phyloP scores from a whole-genome alignment of 2,329 filamentous ascomycete genomes.

The Tetracladium maxilliforme region DNA sequence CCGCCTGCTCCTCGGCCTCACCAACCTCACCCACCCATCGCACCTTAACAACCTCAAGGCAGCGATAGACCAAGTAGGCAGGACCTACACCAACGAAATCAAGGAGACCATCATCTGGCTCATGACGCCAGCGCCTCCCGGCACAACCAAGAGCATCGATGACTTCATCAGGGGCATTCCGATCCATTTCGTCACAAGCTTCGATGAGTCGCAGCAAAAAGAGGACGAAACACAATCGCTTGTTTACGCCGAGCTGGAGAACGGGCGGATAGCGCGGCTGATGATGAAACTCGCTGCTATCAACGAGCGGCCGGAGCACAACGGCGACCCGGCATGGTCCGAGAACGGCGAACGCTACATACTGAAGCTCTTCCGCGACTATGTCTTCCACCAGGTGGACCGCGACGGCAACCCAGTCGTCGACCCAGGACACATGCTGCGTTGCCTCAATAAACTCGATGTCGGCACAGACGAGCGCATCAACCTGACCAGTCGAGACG shows the following conservation, averaged over 20 bases:
- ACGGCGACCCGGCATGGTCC: conserved; percentile 66
- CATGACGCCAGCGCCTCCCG: conserved; percentile 45
- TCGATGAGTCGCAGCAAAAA: conserved; percentile 67
- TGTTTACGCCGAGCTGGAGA: conserved; percentile 73
- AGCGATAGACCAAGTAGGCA: conserved; percentile 61
- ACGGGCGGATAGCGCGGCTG: conserved; percentile 69
- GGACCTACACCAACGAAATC: conserved; percentile 64
- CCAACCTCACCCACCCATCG: conserved; percentile 42
- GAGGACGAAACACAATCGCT: conserved; percentile 62
- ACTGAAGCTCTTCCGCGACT: conserved; percentile 90
- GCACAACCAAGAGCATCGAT: conserved; percentile 57
- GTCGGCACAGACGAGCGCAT: conserved; percentile 79
- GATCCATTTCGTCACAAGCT: conserved; percentile 56
- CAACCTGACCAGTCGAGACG: conserved; percentile 74
- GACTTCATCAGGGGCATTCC: conserved; percentile 68
- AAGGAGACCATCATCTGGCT: conserved; percentile 74
- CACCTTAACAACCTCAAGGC: conserved; percentile 48
- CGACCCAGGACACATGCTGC: conserved; percentile 76
- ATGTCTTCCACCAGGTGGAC: conserved; percentile 93
- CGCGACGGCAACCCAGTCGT: conserved; percentile 68
- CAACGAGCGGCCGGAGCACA: conserved; percentile 79
- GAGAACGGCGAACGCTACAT: conserved; percentile 88
- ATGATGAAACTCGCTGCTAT: conserved; percentile 72
- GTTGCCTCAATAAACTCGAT: conserved; percentile 83
- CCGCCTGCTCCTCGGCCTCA: conserved; percentile 68